phyloP scores from a whole-genome alignment of 2,329 filamentous ascomycete genomes.

The Colletotrichum truncatum region DNA sequence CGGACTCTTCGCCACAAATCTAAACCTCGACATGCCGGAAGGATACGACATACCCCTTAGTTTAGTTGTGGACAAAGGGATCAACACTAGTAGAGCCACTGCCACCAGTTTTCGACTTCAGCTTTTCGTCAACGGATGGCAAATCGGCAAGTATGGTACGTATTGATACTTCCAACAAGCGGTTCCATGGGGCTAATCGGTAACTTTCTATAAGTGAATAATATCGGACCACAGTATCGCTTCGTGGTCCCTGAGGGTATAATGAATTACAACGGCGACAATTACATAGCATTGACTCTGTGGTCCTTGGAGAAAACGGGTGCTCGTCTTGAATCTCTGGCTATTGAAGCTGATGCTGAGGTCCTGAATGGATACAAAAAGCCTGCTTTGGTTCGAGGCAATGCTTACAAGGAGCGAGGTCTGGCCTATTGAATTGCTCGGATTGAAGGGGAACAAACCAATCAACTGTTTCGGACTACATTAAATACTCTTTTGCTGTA shows the following conservation, averaged over 20 bases:
- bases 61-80: conserved; percentile 59
- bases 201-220: conserved; percentile 50
- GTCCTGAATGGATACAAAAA: too few species aligned
- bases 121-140: conserved; percentile 76
- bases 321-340: conserved; percentile 43
- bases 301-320: conserved; percentile 68
- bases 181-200: neutral
- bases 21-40: conserved; percentile 63
- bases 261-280: conserved; percentile 72
- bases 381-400: too few species aligned
- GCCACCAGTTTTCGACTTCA: conserved; percentile 66
- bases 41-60: conserved; percentile 66
- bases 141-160: conserved; percentile 57
- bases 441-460: too few species aligned
- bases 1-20: conserved; percentile 62
- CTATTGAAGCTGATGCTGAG: too few species aligned
- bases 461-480: too few species aligned
- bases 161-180: neutral
- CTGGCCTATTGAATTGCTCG: too few species aligned
- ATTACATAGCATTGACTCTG: conserved; percentile 70
- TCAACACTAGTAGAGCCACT: conserved; percentile 17
- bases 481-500: too few species aligned
- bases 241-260: conserved; percentile 77
- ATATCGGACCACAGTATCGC: conserved; percentile 73
- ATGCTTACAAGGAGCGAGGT: too few species aligned